Base-by-base conservation (phyloP, 2,329 filamentous ascomycete species). In the Clarireedia homoeocarpa region DNA sequence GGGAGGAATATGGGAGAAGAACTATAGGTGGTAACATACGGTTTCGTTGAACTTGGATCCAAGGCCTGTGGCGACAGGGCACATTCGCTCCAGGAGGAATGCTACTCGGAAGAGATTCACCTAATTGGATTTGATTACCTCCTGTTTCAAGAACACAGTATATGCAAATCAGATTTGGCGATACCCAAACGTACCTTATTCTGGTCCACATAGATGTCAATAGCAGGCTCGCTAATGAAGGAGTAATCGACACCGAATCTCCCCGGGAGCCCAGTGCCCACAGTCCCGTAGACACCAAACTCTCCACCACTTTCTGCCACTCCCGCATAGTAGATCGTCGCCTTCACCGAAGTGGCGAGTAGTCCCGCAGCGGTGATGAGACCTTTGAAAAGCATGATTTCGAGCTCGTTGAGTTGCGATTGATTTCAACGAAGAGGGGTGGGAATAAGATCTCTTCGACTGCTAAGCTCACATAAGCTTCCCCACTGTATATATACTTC, bases 31-130 rank as follows among this genome's bases (percentile, higher is more conserved):
- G 23, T n/a, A 27, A 48, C 59, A 47, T 57, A 69, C 66, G 30
- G 74, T 77, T 63, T 80, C 76, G 64, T 78, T 74, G 63, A 79
- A 78, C 12, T 67, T 76, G 26, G 70, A 67, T 14, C 77, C 77
- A 0, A 79, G 70, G 1, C 77, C 76, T 9, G 69, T 73, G 4
- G 69, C 68, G 0, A 73, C 61, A 0, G 77, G 77, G 55, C 73
- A 75, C 74, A 79, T 78, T 40, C 76, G 75, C 65, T 79, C 77
- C 14, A 77, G 68, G 4, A 79, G 62, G 64, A 79, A 79, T 2
- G 75, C 74, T 42, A 78, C 71, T 26, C 76, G 72, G 65, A 78
- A 77, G 0, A 77, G 65, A 58, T 77, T 77, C 53, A 70, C 59
- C 66, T 70, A 38, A 7, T 34, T 34, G 30, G 39, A n/a, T 10